Conservation (phyloP, 1,284 basidiomycete genomes). For the Cryptococcus sp. region DNA sequence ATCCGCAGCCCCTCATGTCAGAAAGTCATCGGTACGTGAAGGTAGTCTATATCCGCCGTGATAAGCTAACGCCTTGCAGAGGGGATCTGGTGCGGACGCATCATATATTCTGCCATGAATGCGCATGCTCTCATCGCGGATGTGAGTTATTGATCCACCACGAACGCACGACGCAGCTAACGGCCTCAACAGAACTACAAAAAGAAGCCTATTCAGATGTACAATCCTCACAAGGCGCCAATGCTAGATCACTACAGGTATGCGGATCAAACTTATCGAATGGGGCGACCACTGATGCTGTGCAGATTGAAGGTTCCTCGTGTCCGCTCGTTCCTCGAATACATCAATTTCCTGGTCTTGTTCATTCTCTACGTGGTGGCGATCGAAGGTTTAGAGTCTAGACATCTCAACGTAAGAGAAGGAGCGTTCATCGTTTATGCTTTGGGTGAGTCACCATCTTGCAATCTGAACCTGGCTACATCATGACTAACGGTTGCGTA, state of each 20-base stretch:
- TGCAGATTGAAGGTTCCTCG: constrained; percentile 85
- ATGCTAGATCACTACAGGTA: constrained; percentile 89
- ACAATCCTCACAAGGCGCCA: constrained; percentile 89
- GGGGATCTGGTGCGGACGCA: constrained; percentile 65
- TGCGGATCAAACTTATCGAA: constrained; percentile 21
- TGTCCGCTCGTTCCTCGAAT: constrained; percentile 85
- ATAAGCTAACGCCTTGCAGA: constrained; percentile 36
- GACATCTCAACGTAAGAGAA: constrained; percentile 67
- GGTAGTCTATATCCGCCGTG: constrained; percentile 2
- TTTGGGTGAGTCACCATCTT: constrained; percentile 55
- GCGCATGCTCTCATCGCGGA: constrained; percentile 82
- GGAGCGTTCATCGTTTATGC: constrained; percentile 78
- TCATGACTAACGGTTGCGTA: constrained; percentile 10
- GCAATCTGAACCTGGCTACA: not conserved
- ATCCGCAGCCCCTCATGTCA: constrained; percentile 84
- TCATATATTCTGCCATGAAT: constrained; percentile 84
- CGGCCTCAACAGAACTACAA: constrained; percentile 76
- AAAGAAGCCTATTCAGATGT: constrained; percentile 85
- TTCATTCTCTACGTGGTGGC: constrained; percentile 82
- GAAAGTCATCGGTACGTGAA: constrained; percentile 67
- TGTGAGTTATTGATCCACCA: constrained; percentile 55
- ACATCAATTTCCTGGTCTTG: constrained; percentile 75
- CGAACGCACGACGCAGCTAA: not conserved
- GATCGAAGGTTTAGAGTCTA: constrained; percentile 68
- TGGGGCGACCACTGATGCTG: not conserved